Evolutionary conservation across 2,329 filamentous ascomycete genomes (phyloP).

Genomic region (Penicillium polonicum): DNA sequence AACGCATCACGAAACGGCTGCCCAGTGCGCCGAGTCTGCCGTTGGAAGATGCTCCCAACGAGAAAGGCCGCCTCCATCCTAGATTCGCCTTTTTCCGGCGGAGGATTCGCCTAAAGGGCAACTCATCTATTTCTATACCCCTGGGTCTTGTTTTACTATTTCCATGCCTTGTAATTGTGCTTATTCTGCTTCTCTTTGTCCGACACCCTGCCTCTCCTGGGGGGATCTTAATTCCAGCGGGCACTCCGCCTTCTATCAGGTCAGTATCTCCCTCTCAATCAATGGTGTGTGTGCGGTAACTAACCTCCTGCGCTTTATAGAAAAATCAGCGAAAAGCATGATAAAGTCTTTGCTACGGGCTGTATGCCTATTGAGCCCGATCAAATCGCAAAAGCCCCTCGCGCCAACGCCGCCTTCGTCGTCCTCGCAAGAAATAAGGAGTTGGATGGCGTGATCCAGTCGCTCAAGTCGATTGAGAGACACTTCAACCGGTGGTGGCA

Average conservation of each 20-base stretch:
- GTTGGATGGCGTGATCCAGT: conserved; percentile 91
- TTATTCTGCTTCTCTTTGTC: conserved; percentile 87
- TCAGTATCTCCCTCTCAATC: conserved; percentile 48
- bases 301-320: conserved; percentile 48
- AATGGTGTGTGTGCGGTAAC: conserved; percentile 2
- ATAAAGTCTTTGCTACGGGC: conserved; percentile 92
- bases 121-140: conserved; percentile 88
- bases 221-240: conserved; percentile 81
- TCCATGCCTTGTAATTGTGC: conserved; percentile 82
- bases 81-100: conserved; percentile 78
- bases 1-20: conserved; percentile 53
- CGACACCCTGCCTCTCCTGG: conserved; percentile 81
- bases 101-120: conserved; percentile 83
- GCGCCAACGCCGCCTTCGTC: conserved; percentile 93
- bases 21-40: conserved; percentile 48
- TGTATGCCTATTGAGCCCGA: conserved; percentile 75
- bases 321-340: conserved; percentile 94
- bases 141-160: conserved; percentile 91
- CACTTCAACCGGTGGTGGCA: conserved; percentile 99
- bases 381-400: conserved; percentile 54
- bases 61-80: conserved; percentile 45
- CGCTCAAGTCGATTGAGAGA: conserved; percentile 94
- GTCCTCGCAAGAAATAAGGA: conserved; percentile 96
- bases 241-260: conserved; percentile 86
- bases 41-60: conserved; percentile 47